Base-by-base conservation (phyloP, 2,329 filamentous ascomycete genomes). In the Verticillium dahliae region DNA sequence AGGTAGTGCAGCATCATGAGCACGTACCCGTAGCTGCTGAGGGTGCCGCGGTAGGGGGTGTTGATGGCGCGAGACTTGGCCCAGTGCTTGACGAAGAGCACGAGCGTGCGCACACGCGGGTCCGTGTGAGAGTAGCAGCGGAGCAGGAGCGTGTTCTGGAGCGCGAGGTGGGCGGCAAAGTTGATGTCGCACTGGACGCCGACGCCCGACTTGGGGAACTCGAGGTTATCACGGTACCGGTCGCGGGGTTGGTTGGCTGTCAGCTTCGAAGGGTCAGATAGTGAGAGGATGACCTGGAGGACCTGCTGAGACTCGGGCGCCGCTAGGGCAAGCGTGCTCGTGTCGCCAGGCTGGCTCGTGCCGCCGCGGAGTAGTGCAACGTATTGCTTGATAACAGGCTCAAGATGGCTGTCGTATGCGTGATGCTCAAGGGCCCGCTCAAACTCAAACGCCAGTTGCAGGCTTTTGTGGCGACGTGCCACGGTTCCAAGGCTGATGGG, bases 121-220 rank as follows among this genome's bases (percentile, higher is more conserved):
- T 97, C 93, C 22, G 89, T 90, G 61, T 85, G 83, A 1, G 90
- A 89, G 75, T 97, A 97, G 73, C 91, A 94, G 45, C 90, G 86
- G 35, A 97, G 82, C 45, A 97, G 84, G 38, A 85, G 78, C 0
- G 92, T 96, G 72, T 97, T 97, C 66, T 95, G 89, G 3, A 96
- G 80, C 1, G 89, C 92, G 3, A 97, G 83, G 55, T 90, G 86
- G 18, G 92, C 92, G 1, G 90, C 90, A 71, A 97, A 97, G 73
- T 96, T 96, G 79, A 97, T 91, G 71, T 97, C 92, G 71, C 91
- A 95, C 71, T 93, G 90, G 14, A 94, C 90, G n/a, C 92, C 92
- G 34, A 89, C 84, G 4, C 88, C 88, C 9, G 80, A 78, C 69
- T 91, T 91, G 6, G 90, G 90, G 62, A 94, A 94, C 72, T 95